phyloP scores from a whole-genome alignment of 495 filamentous ascomycete species.

The Penicillium goetzii region DNA sequence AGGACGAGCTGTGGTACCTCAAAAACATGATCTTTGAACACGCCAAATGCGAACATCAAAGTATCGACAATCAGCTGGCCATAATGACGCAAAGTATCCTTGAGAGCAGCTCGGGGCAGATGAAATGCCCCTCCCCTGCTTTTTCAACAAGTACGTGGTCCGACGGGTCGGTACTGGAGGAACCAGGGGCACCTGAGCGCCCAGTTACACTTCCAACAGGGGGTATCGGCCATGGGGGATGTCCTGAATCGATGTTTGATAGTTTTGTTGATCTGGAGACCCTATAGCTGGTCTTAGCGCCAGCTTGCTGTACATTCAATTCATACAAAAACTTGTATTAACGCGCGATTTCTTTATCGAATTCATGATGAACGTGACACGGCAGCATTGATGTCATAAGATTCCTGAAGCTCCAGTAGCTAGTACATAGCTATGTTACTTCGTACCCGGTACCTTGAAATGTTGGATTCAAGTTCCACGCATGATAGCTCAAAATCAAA shows the following conservation, averaged over 20 bases:
- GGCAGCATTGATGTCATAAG: slow-evolving; percentile 11
- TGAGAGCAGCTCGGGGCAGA: neutral
- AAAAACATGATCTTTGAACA: slow-evolving; percentile 35
- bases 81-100: slow-evolving; percentile 22
- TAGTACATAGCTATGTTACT: neutral
- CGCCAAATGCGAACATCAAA: slow-evolving; percentile 25
- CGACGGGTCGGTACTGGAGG: slow-evolving; percentile 21
- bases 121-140: slow-evolving; percentile 12
- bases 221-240: neutral
- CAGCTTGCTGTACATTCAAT: neutral
- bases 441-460: neutral
- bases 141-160: slow-evolving; percentile 22
- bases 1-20: slow-evolving; percentile 29
- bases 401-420: neutral
- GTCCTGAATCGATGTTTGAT: slow-evolving; percentile 23
- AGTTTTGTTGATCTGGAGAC: slow-evolving; percentile 19
- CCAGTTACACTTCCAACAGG: neutral
- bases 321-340: neutral
- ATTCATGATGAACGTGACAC: neutral
- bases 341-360: neutral
- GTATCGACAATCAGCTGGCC: slow-evolving; percentile 28
- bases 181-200: neutral
- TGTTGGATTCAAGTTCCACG: neutral
- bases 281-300: neutral
- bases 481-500: neutral